These are phyloP conservation scores for Tolypocladium guangdongense DNA, from an alignment of 2,329 filamentous ascomycete species.

Conservation along the genomic window DNA sequence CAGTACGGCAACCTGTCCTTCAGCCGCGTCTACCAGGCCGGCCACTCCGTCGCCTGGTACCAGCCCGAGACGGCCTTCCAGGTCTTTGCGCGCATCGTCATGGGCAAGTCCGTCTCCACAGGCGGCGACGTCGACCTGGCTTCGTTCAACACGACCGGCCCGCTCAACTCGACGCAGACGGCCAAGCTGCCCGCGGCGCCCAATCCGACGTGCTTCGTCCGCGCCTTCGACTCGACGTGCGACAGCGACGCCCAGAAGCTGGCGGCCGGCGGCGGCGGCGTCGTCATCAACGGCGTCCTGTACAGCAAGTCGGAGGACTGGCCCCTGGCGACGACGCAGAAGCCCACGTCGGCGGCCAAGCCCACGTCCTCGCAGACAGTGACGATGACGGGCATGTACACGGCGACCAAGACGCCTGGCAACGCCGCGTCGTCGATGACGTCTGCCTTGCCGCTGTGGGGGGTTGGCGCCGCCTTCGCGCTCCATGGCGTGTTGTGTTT, in stretches of 20 bases:
- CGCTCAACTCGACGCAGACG: constrained; percentile 43
- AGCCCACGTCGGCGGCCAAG: constrained; percentile 10
- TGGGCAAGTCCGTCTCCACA: constrained; percentile 42
- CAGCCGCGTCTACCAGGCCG: constrained; percentile 54
- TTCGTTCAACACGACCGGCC: constrained; percentile 45
- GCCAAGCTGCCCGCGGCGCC: constrained; percentile 38
- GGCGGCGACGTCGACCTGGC: constrained; percentile 41
- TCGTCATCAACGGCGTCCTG: constrained; percentile 49
- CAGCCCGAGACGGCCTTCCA: constrained; percentile 50
- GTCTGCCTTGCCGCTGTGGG: background rate
- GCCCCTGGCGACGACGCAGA: constrained; percentile 20
- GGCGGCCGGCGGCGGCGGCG: constrained; percentile 38
- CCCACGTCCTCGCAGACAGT: constrained; percentile 8
- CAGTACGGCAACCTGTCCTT: constrained; percentile 69
- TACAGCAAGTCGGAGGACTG: constrained; percentile 31
- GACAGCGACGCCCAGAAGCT: constrained; percentile 36
- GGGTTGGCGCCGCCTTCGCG: background rate
- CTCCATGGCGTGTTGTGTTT: background rate
- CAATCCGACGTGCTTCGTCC: constrained; percentile 48
- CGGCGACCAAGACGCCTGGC: constrained; percentile 21
- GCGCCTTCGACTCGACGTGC: constrained; percentile 37
- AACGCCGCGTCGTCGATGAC: background rate
- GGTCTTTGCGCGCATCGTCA: constrained; percentile 49
- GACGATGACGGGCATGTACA: constrained; percentile 21
- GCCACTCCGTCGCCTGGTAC: constrained; percentile 51